Evolutionary conservation across 148 eudicot genomes (phyloP), one percentile per base, ranked within the genome.

Genomic region (Chenopodium berlandieri): DNA sequence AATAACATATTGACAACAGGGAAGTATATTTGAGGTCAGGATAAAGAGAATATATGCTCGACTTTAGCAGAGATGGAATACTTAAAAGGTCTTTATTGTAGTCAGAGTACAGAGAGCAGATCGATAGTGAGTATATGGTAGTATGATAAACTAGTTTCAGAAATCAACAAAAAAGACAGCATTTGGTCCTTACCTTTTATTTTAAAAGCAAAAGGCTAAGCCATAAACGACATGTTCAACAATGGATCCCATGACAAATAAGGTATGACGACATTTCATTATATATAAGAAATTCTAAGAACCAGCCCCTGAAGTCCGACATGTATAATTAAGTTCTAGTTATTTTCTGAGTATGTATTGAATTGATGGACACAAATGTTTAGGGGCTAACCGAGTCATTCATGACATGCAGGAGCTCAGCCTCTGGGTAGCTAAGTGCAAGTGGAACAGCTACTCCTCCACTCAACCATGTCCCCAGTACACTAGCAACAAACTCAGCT

Each of bases 371-470:
- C 63, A 54, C 76, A 62, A 7, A 76, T 30, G 62, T 81, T 63
- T 31, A 85, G 78, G 63, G 64, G 65, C 94, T 62, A 65, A 97
- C 99, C 91, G 99, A 85, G 83, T 97, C 98, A 88, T 85, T 90
- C 97, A 97, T 97, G 87, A 97, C 99, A 86, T 97, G 98, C 82
- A 94, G 78, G 71, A 97, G 94, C 90, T 97, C 99, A 72, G 91
- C 93, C 87, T 97, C 99, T 22, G 99, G 99, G 81, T 97, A 97
- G 86, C 99, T 97, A 58, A 97, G 93, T 73, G 99, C 99, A 77
- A 97, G 97, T 48, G 99, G 99, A 32, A 97, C 99, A 64, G 99
- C 99, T 64, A 94, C 97, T 84, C 94, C 93, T 80, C 98, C 99
- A 87, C 98, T 90, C 76, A 91, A 86, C 99, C 99, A 97, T 77